These are phyloP conservation scores for Aspergillus hancockii DNA, from an alignment of 495 filamentous ascomycete genomes.

Conservation along the genomic window DNA sequence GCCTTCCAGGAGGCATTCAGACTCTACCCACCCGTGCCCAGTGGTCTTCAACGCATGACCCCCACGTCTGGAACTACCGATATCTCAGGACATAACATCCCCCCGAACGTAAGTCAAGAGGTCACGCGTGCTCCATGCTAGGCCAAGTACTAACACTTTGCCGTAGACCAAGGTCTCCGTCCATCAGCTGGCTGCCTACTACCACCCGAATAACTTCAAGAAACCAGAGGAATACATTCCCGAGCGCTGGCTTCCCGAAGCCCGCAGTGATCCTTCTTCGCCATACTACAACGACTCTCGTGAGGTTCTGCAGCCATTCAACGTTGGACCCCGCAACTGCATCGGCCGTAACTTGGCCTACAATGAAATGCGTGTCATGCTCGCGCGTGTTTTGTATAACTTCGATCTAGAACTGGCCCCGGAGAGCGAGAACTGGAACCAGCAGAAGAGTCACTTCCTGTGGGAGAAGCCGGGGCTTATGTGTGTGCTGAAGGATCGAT, in stretches of 20 bases:
- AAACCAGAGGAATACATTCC: not conserved
- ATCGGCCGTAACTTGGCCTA: not conserved
- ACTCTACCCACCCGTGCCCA: not conserved
- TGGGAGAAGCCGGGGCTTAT: not conserved
- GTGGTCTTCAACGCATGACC: not conserved
- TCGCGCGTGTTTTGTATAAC: not conserved
- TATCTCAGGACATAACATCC: not conserved
- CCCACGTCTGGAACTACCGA: not conserved
- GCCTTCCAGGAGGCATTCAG: not conserved
- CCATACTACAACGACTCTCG: not conserved
- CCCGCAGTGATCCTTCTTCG: not conserved
- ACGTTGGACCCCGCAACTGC: not conserved
- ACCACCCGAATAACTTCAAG: not conserved
- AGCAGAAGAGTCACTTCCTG: not conserved
- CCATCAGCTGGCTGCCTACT: not conserved
- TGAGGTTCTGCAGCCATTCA: not conserved
- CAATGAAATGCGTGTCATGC: not conserved
- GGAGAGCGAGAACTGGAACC: not conserved
- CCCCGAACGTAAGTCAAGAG: not conserved
- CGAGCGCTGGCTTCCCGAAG: not conserved
- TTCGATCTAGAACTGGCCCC: not conserved
- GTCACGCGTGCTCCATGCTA: not conserved
- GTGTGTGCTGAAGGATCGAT: not conserved
- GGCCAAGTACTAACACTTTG: not conserved
- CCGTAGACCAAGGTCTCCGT: not conserved